These are phyloP conservation scores for Phytophthora chlamydospora DNA, from an alignment of 352 stramenopile species.

Conservation along the genomic window DNA sequence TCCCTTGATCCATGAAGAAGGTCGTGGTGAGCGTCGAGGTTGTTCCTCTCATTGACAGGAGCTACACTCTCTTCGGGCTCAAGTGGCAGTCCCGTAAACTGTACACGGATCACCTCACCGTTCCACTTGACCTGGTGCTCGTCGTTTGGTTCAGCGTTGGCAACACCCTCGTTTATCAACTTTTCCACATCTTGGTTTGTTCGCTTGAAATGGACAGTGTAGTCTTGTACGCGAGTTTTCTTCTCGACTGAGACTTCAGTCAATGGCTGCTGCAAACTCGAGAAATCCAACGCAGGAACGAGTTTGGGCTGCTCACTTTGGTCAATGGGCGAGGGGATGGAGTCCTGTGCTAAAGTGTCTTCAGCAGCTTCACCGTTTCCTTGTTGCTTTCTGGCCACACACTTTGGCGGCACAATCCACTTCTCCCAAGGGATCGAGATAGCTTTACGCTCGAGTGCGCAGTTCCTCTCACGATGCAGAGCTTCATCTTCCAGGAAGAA, in stretches of 20 bases:
- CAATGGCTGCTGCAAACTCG: slow-evolving; percentile 13
- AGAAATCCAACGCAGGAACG: slow-evolving; percentile 21
- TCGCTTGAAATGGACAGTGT: slow-evolving; percentile 41
- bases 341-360: background rate
- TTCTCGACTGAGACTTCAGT: background rate
- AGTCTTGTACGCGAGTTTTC: slow-evolving; percentile 41
- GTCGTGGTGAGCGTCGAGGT: slow-evolving; percentile 2
- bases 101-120: slow-evolving; percentile 43
- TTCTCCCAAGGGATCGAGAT: slow-evolving; percentile 44
- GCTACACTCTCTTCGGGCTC: background rate
- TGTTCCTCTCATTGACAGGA: background rate
- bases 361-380: background rate
- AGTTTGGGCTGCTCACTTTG: background rate
- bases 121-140: slow-evolving; percentile 47
- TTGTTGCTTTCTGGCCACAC: background rate
- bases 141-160: slow-evolving; percentile 15
- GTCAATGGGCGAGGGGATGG: too few relatives aligned
- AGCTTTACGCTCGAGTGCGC: slow-evolving; percentile 1
- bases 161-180: slow-evolving; percentile 7
- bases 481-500: slow-evolving; percentile 54
- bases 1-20: slow-evolving; percentile 3
- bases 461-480: slow-evolving; percentile 4
- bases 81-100: slow-evolving; percentile 19
- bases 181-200: slow-evolving; percentile 12
- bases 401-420: slow-evolving; percentile 42